Evolutionary conservation across 768 basidiomycete species (phyloP).

Genomic region (Amyloporia xantha): DNA sequence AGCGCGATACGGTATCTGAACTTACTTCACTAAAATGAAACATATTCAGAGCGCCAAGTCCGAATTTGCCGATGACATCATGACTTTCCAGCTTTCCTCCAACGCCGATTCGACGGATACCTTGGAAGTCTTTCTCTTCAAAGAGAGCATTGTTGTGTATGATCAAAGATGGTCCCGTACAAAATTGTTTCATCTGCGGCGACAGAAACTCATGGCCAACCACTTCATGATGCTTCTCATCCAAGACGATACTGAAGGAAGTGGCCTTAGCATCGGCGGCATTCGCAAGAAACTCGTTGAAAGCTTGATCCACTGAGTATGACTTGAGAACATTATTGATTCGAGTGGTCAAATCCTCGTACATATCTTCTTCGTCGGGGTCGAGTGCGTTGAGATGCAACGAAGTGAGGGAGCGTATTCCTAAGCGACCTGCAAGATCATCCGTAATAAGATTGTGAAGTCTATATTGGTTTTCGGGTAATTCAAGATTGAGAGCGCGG

Average conservation of each 20-base stretch:
- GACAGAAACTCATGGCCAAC: not conserved
- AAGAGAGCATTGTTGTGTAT: constrained; percentile 41
- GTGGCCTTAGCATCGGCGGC: constrained; percentile 44
- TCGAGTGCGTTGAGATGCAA: constrained; percentile 12
- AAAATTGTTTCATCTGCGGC: constrained; percentile 29
- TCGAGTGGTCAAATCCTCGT: constrained; percentile 34
- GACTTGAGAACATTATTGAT: constrained; percentile 36
- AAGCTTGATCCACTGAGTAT: constrained; percentile 37
- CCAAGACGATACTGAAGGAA: constrained; percentile 35
- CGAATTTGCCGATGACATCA: constrained; percentile 45
- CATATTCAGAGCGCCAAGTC: constrained; percentile 45
- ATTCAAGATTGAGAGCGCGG: not conserved
- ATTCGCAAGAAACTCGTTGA: constrained; percentile 48
- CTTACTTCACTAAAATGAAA: constrained; percentile 47
- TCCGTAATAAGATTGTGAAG: constrained; percentile 7
- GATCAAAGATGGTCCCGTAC: constrained; percentile 32
- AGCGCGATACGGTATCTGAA: not conserved
- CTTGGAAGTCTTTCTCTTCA: constrained; percentile 36
- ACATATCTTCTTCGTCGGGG: constrained; percentile 35
- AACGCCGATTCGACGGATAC: constrained; percentile 37
- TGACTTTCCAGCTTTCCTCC: constrained; percentile 35
- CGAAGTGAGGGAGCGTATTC: constrained; percentile 14
- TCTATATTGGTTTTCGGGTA: not conserved
- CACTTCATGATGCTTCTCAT: constrained; percentile 19
- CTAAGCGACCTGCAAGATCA: constrained; percentile 11